These are phyloP conservation scores for Metrosideros polymorpha DNA, from an alignment of 441 rosid species.

Conservation along the genomic window DNA sequence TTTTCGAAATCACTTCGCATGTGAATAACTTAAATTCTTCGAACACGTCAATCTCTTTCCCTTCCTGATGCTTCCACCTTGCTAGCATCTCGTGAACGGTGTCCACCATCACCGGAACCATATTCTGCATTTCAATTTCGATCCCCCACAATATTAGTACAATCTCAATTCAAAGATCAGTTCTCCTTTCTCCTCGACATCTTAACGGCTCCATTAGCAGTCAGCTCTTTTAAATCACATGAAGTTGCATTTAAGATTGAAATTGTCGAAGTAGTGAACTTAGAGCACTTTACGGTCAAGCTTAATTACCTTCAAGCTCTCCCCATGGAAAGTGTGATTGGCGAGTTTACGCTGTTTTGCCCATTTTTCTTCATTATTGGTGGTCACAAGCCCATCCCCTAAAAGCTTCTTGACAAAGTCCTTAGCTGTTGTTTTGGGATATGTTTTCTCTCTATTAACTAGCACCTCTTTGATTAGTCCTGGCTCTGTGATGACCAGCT, in stretches of 20 bases:
- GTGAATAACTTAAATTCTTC: conserved; percentile 28
- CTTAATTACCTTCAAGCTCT: conserved; percentile 21
- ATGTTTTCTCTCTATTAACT: conserved; percentile 3
- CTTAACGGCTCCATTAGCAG: not conserved
- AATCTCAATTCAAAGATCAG: not conserved
- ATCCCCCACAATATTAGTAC: not conserved
- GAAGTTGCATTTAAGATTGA: not conserved
- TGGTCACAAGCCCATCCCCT: conserved; percentile 20
- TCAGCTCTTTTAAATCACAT: not conserved
- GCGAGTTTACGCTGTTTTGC: conserved; percentile 23
- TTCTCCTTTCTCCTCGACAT: not conserved
- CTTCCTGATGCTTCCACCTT: conserved; percentile 22
- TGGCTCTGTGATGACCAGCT: conserved; percentile 17
- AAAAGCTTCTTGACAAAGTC: conserved; percentile 2
- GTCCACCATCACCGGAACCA: conserved; percentile 24
- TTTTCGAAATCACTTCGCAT: conserved; percentile 33
- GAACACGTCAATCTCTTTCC: conserved; percentile 23
- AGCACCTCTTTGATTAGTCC: conserved; percentile 15
- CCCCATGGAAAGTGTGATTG: conserved; percentile 23
- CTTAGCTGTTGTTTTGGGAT: not conserved
- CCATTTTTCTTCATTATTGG: conserved; percentile 27
- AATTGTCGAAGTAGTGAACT: not conserved
- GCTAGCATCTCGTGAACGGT: conserved; percentile 27
- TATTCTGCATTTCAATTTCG: conserved; percentile 5
- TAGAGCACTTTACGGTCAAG: not conserved